Percentiles rank a stretch among this genome's conserved stretches.
Evolutionary conservation across 495 filamentous ascomycete genomes (phyloP).

Genomic region (Trichoderma asperelloides): DNA sequence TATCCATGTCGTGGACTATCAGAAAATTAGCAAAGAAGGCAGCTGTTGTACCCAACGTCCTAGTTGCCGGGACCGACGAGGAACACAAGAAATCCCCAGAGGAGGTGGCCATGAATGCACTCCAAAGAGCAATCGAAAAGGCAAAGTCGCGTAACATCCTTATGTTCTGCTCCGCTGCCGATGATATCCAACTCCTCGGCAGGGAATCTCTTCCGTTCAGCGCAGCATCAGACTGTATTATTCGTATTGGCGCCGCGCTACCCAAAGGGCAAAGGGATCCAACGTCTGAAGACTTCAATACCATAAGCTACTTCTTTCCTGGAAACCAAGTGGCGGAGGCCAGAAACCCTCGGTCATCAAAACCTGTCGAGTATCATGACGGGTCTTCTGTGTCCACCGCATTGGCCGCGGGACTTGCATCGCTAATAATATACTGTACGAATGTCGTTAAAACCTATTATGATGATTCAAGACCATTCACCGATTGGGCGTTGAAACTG

Average conservation of each 20-base stretch:
- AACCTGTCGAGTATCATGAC: background rate
- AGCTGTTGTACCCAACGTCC: background rate
- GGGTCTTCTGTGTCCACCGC: background rate
- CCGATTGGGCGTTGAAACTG: background rate
- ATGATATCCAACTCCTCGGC: background rate
- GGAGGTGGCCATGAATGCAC: background rate
- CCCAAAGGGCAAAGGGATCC: background rate
- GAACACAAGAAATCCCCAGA: too few relatives aligned
- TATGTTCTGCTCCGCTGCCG: conserved; percentile 14
- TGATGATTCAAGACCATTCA: background rate
- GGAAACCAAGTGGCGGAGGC: background rate
- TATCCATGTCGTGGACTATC: conserved; percentile 16
- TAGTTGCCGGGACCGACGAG: background rate
- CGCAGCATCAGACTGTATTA: background rate
- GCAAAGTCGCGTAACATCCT: conserved; percentile 5
- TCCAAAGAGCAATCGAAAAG: conserved; percentile 4
- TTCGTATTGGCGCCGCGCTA: conserved; percentile 13
- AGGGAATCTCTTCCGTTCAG: conserved; percentile 2
- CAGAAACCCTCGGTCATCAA: background rate
- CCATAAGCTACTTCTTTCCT: background rate
- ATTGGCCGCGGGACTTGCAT: background rate
- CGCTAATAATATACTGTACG: background rate
- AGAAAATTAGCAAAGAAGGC: conserved; percentile 2
- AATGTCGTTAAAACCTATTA: background rate
- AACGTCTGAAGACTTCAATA: background rate